Base-by-base conservation (phyloP, 306 rosid species). In the Prinsepia uniflora region DNA sequence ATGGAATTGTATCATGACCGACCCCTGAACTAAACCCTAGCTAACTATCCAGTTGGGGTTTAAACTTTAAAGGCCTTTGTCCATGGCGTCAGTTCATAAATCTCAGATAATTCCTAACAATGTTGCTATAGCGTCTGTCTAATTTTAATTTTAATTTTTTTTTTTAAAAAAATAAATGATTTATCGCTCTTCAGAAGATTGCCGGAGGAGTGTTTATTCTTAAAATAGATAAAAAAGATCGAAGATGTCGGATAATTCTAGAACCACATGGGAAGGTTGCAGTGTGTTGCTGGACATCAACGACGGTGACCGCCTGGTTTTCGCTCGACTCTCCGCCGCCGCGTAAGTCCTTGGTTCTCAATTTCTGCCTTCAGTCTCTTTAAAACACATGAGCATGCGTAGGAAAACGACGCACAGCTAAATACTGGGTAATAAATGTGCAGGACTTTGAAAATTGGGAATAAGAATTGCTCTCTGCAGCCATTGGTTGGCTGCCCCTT, bases 261-360 rank as follows among this genome's bases (percentile, higher is more conserved):
- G 98, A 82, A 42, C 82, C 6, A 79, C 99, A 0, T 91, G 88
- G 81, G 96, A 94, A 61, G 99, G 99, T 47, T 94, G 97, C 81
- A 89, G 96, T 65, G 97, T 94, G 14, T 81, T 94, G 83, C 97
- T 94, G 17, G 99, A 91, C 58, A 84, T 94, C 85, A 94, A 91
- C 39, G 96, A 89, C 36, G 97, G 96, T 6, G 97, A 94, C 65
- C 97, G 99, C 47, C 78, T 91, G 69, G 92, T 91, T 57, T 94
- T 94, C 65, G 92, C 99, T 65, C 97, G 99, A 8, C 92, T 91
- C 53, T 87, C 97, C 0, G 72, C 87, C 9, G 90, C 85, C 0
- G 86, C 95, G 99, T 93, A 6, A 10, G 92, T 88, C 2, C 61
- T 40, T 10, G 6, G 17, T 6, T 11, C 46, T 24, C 15, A 13